Percentiles rank a stretch among this genome's conserved stretches.
Evolutionary conservation across 768 basidiomycete species (phyloP).

Genomic region (Kockovaella imperatae): DNA sequence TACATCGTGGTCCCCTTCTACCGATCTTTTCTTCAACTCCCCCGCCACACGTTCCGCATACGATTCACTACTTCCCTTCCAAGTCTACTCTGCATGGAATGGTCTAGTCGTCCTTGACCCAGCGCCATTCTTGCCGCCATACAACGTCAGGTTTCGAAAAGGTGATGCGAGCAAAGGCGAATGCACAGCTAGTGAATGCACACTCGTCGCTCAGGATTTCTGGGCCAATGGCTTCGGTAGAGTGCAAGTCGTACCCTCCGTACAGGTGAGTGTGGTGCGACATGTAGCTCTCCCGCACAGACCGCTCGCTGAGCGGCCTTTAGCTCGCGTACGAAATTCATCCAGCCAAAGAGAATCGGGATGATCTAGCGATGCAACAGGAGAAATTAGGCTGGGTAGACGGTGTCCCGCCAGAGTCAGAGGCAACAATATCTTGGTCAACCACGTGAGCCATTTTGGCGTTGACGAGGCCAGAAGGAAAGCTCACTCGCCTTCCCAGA

Average conservation of each 20-base stretch:
- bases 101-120: constrained; percentile 40
- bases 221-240: constrained; percentile 39
- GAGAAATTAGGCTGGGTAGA: constrained; percentile 31
- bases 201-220: constrained; percentile 31
- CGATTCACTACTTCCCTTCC: constrained; percentile 32
- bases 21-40: constrained; percentile 31
- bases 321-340: constrained; percentile 40
- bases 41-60: constrained; percentile 17
- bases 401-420: constrained; percentile 25
- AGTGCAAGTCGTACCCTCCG: constrained; percentile 41
- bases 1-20: constrained; percentile 39
- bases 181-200: constrained; percentile 40
- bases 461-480: neutral
- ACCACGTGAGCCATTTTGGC: constrained; percentile 16
- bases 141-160: constrained; percentile 39
- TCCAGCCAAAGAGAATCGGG: constrained; percentile 25
- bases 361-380: constrained; percentile 20
- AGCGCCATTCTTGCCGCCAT: constrained; percentile 35
- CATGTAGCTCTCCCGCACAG: neutral
- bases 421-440: constrained; percentile 17
- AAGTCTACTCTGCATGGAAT: constrained; percentile 43
- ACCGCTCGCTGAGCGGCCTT: neutral
- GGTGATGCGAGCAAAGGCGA: constrained; percentile 24
- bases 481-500: constrained; percentile 6
- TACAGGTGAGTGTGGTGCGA: constrained; percentile 33